Base-by-base conservation (phyloP, 108 stramenopile species). In the Cylindrotheca closterium region DNA sequence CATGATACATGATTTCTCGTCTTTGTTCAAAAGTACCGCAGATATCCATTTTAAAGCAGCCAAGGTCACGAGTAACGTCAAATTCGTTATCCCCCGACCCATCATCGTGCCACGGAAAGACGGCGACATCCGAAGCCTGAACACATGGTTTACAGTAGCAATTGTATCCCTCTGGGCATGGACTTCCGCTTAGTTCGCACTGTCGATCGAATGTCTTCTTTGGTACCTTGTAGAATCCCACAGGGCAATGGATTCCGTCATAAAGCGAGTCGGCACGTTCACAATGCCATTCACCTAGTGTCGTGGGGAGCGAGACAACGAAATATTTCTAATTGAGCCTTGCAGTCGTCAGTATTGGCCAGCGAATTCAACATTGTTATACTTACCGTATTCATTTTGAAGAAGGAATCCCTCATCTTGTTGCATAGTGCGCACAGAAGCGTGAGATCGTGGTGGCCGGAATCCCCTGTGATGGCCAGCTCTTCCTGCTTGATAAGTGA, bases 41-140 rank as follows among this genome's bases (percentile, higher is more conserved):
- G 18, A 75, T 29, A n/a, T 22, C 25, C 62, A 75, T 65, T 48
- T 70, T 69, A 7, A 23, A 56, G 45, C 74, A 75, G 7, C 74
- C 68, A 51, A 17, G 42, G 12, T 45, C 42, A 12, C 42, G 42
- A n/a, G n/a, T n/a, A n/a, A n/a, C n/a, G n/a, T 42, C 37, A 42
- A 10, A 7, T 7, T 42, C 37, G 7, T 42, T 15, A 42, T 15
- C 10, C 37, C 7, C 37, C 7, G 51, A 5, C 18, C 22, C 22
- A 7, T n/a, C 18, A n/a, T 7, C 22, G 4, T 17, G 21, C 51
- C 22, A 5, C n/a, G 51, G 22, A 51, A 51, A 51, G 22, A 23
- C 22, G 22, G 4, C 51, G 51, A 51, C 21, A 17, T n/a, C 51
- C 10, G 7, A 15, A 10, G 37, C 37, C 37, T 42, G 7, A 15